These are phyloP conservation scores for Croton laevigatus DNA, from an alignment of 441 rosid genomes.

Conservation along the genomic window DNA sequence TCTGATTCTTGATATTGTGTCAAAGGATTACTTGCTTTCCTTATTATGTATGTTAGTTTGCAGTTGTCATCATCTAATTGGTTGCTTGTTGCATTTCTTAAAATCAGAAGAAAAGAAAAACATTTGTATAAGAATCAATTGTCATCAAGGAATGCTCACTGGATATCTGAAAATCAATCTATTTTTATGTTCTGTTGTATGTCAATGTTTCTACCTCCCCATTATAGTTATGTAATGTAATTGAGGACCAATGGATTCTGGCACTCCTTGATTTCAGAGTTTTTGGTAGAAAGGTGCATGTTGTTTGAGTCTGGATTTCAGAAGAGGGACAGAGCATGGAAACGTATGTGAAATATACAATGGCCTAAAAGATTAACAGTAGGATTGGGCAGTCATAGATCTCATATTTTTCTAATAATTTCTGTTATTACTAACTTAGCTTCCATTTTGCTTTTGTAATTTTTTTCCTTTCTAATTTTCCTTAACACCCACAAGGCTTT, in stretches of 20 bases:
- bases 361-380: neutral
- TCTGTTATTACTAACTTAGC: neutral
- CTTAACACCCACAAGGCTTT: slow-evolving; percentile 64
- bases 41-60: neutral
- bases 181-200: neutral
- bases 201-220: neutral
- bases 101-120: neutral
- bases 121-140: neutral
- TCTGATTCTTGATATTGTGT: neutral
- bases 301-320: neutral
- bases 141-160: neutral
- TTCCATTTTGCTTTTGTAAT: slow-evolving; percentile 14
- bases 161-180: neutral
- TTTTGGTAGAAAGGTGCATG: neutral
- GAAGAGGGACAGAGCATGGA: neutral
- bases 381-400: neutral
- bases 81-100: slow-evolving; percentile 4
- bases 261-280: neutral
- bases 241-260: neutral
- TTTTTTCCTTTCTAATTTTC: slow-evolving; percentile 26
- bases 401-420: neutral
- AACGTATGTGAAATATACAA: neutral
- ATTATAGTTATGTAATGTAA: neutral
- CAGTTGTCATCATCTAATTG: slow-evolving; percentile 12
- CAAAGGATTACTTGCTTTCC: neutral